A percentile compares a stretch with the other conserved stretches of the same genome.
phyloP scores from a whole-genome alignment of 179 eudicot genomes.

The Nepenthes alata region DNA sequence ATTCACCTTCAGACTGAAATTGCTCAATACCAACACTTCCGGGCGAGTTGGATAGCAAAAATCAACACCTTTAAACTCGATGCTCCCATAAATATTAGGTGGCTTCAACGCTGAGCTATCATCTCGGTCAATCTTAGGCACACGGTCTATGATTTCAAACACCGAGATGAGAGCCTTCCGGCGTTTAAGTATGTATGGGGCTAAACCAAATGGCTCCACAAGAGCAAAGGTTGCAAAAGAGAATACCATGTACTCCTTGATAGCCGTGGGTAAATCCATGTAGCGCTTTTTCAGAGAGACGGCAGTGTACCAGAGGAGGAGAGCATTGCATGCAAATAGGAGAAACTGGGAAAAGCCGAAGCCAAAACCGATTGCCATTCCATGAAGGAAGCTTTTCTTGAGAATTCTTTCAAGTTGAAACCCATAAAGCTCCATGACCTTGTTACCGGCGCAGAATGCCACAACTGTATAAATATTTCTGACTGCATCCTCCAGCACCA shows the following conservation, averaged over 20 bases:
- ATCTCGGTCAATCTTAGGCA: slow-evolving; percentile 90
- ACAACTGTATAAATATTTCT: slow-evolving; percentile 96
- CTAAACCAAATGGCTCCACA: slow-evolving; percentile 97
- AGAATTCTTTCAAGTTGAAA: slow-evolving; percentile 61
- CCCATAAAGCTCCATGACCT: slow-evolving; percentile 95
- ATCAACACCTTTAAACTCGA: slow-evolving; percentile 75
- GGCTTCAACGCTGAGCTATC: slow-evolving; percentile 76
- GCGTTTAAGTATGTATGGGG: slow-evolving; percentile 88
- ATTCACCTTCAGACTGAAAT: slow-evolving; percentile 79
- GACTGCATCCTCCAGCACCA: slow-evolving; percentile 95
- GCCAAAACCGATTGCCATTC: slow-evolving; percentile 88
- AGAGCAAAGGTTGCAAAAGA: slow-evolving; percentile 97
- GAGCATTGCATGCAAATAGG: slow-evolving; percentile 89
- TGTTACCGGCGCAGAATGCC: slow-evolving; percentile 92
- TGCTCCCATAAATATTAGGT: slow-evolving; percentile 94
- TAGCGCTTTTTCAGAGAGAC: slow-evolving; percentile 43
- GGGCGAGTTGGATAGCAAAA: slow-evolving; percentile 87
- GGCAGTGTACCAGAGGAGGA: slow-evolving; percentile 86
- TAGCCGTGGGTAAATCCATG: slow-evolving; percentile 56
- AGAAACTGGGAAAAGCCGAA: slow-evolving; percentile 96
- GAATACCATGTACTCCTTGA: slow-evolving; percentile 93
- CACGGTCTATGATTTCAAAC: slow-evolving; percentile 87
- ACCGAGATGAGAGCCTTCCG: slow-evolving; percentile 80
- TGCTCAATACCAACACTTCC: slow-evolving; percentile 75
- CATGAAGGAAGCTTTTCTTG: slow-evolving; percentile 73